Evolutionary conservation across 164 flowering plant genomes (phyloP), one percentile per base, ranked within the genome.

Genomic region (Litsea cubeba): DNA sequence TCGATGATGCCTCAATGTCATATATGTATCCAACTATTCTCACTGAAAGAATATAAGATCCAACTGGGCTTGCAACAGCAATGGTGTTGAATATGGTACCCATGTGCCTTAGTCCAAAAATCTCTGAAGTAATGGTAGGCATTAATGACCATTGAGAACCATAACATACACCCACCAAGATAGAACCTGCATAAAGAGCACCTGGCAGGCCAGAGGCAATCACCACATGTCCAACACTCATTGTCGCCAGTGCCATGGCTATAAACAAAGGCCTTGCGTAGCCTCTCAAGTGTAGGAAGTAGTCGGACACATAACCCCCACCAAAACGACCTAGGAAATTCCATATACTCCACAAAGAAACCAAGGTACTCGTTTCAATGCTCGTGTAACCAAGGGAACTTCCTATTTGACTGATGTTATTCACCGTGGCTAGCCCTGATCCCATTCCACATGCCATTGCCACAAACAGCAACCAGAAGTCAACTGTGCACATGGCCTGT

Each of bases 241-340:
- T 88, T 60, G 84, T 74, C 64, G 87, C 92, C n/a, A 88, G 82
- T 17, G 95, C 90, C 50, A 85, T 74, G 25, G 74, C 87, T 85
- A 92, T 91, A 74, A 90, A 82, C 50, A 89, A 62, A 23, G 97
- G 98, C 83, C 99, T 85, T 30, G 89, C 76, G 86, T 87, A 90
- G 18, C 97, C 97, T 24, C 74, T 76, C 67, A 26, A 75, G 80
- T 83, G 97, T 20, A 95, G 82, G 71, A 93, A 79, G 68, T 83
- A 75, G 76, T 95, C 98, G 14, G 99, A 95, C 18, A 90, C 76
- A 72, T 81, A 93, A 5, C 98, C 99, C 14, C 88, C 99, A 49
- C 98, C 97, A 77, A 95, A 91, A 20, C 99, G 91, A 50, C 99
- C 99, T 18, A 92, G 87, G 74, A 94, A 95, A 70, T 95, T 95